A percentile compares a stretch with the other conserved stretches of the same genome.
Conservation (phyloP, 345 rosid genomes). For the Clarkia xantiana region DNA sequence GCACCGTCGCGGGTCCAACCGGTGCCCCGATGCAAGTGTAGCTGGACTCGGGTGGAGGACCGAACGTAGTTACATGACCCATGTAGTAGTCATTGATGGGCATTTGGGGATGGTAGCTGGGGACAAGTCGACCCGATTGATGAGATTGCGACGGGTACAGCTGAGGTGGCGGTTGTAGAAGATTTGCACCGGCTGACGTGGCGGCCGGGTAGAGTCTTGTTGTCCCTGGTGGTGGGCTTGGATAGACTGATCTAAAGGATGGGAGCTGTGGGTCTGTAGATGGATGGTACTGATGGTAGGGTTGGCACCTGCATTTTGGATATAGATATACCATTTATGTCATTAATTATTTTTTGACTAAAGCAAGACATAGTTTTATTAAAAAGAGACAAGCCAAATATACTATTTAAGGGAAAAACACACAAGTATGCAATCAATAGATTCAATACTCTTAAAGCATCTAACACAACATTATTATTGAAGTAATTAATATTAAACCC, state of each 20-base stretch:
- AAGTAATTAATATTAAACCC: no score
- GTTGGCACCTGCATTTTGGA: constrained; percentile 30
- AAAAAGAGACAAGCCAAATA: no score
- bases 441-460: no score
- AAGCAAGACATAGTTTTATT: no score
- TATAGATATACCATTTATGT: not conserved
- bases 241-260: constrained; percentile 35
- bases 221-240: constrained; percentile 8
- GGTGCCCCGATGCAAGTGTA: constrained; percentile 82
- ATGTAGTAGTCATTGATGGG: no score
- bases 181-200: constrained; percentile 21
- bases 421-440: no score
- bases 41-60: constrained; percentile 26
- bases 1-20: constrained; percentile 20
- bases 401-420: no score
- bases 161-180: constrained; percentile 17
- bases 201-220: constrained; percentile 33
- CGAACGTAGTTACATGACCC: constrained; percentile 33
- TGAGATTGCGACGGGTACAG: constrained; percentile 21
- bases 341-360: no score
- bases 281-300: constrained; percentile 31
- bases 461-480: no score
- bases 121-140: constrained; percentile 7
- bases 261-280: constrained; percentile 36
- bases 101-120: no score